Conservation (phyloP, 1,139 yeast genomes). For the Candida sp. region DNA sequence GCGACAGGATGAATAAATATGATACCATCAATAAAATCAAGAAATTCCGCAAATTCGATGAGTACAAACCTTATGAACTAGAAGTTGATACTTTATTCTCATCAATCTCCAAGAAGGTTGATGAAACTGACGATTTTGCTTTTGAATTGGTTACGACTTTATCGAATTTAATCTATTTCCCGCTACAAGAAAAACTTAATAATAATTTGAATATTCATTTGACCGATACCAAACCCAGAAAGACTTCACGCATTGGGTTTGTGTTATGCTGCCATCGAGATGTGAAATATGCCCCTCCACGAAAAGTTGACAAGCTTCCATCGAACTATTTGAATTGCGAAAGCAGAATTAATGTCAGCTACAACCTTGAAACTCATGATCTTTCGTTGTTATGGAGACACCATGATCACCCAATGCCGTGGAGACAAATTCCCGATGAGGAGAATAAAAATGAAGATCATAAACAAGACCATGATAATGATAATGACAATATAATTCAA, state of each 20-base stretch:
- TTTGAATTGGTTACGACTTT: background rate
- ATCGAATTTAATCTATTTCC: background rate
- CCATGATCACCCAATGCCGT: background rate
- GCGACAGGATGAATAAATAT: background rate
- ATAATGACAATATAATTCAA: background rate
- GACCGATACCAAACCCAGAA: background rate
- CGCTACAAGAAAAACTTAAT: background rate
- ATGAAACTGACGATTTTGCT: background rate
- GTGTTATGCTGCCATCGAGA: background rate
- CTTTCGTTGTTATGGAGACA: background rate
- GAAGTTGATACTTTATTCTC: background rate
- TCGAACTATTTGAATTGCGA: background rate
- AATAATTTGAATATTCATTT: background rate
- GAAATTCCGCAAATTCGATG: too few relatives aligned
- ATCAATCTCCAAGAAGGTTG: background rate
- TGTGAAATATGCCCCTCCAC: background rate
- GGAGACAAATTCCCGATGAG: background rate
- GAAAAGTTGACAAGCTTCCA: background rate
- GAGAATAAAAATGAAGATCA: background rate
- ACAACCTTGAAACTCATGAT: background rate
- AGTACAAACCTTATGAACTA: background rate
- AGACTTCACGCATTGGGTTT: background rate
- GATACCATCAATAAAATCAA: background rate
- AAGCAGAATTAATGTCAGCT: background rate
- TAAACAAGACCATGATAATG: background rate